These are phyloP conservation scores for Ascobolus immersus DNA, from an alignment of 495 filamentous ascomycete species.

Conservation along the genomic window DNA sequence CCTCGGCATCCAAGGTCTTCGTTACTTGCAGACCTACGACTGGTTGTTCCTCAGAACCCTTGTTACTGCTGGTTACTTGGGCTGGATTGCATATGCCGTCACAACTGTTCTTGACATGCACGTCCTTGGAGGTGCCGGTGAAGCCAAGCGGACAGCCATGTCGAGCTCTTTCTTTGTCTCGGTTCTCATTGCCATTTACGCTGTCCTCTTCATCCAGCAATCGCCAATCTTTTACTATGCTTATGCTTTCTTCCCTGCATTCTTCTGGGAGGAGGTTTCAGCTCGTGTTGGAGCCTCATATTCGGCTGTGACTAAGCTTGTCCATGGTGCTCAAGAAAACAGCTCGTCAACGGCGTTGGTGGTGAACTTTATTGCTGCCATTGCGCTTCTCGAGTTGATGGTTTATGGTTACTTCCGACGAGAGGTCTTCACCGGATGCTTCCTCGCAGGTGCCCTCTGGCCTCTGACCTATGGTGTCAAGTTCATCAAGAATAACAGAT, in stretches of 20 bases:
- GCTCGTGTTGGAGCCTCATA: too few relatives aligned
- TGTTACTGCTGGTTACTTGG: conserved; percentile 77
- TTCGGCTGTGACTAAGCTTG: not conserved
- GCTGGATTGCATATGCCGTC: conserved; percentile 88
- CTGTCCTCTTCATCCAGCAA: conserved; percentile 50
- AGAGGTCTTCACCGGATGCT: conserved; percentile 64
- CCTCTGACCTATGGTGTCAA: conserved; percentile 44
- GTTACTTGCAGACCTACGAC: conserved; percentile 84
- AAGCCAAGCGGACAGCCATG: conserved; percentile 34
- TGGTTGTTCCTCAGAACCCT: conserved; percentile 94
- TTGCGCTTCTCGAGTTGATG: conserved; percentile 15
- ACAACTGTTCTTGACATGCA: conserved; percentile 79
- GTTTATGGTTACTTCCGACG: conserved; percentile 73
- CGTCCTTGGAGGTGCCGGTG: conserved; percentile 47
- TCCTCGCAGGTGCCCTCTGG: conserved; percentile 50
- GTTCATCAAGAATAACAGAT: conserved; percentile 39
- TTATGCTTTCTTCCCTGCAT: conserved; percentile 73
- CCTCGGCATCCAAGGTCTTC: conserved; percentile 53
- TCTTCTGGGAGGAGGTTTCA: conserved; percentile 96
- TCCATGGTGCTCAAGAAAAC: not conserved
- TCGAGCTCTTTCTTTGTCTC: conserved; percentile 49
- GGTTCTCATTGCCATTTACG: conserved; percentile 44
- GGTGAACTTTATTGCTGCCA: too few relatives aligned
- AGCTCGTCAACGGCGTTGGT: not conserved
- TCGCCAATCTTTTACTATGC: conserved; percentile 73